phyloP scores from a whole-genome alignment of 139 green algal genomes.

The Coccomyxa sp. region DNA sequence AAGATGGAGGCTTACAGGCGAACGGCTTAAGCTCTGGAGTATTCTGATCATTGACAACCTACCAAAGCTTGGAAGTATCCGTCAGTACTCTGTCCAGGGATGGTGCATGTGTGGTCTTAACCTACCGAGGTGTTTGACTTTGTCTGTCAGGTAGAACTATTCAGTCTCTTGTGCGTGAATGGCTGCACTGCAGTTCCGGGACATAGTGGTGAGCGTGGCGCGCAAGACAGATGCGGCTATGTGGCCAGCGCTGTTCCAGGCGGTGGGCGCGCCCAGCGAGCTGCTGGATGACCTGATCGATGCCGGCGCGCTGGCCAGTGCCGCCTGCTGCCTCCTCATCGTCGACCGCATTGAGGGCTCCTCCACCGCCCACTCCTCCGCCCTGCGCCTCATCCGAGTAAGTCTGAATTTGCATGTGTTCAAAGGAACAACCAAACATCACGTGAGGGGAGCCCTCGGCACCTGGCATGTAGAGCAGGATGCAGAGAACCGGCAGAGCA shows the following conservation, averaged over 20 bases:
- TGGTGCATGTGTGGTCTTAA: background rate
- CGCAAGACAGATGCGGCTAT: conserved; percentile 91
- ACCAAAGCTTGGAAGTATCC: background rate
- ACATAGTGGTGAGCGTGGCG: conserved; percentile 88
- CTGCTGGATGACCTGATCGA: conserved; percentile 65
- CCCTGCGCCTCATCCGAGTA: conserved; percentile 50
- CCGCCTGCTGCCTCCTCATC: conserved; percentile 75
- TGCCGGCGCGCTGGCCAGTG: conserved; percentile 46
- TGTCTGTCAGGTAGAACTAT: background rate
- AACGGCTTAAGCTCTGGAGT: too few relatives aligned
- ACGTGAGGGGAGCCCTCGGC: too few relatives aligned
- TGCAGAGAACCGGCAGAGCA: too few relatives aligned
- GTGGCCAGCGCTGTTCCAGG: conserved; percentile 89
- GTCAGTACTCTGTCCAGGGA: background rate
- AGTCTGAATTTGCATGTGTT: background rate
- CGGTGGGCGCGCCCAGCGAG: conserved; percentile 62
- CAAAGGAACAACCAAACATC: background rate
- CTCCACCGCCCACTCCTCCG: conserved; percentile 38
- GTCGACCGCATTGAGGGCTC: conserved; percentile 74
- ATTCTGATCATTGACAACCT: too few relatives aligned
- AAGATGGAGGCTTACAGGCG: too few relatives aligned
- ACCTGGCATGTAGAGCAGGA: too few relatives aligned
- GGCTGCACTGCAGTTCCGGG: conserved; percentile 23
- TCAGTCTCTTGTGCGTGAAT: background rate
- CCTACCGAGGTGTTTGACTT: background rate